phyloP scores from a whole-genome alignment of 345 rosid species.

The Adansonia digitata region DNA sequence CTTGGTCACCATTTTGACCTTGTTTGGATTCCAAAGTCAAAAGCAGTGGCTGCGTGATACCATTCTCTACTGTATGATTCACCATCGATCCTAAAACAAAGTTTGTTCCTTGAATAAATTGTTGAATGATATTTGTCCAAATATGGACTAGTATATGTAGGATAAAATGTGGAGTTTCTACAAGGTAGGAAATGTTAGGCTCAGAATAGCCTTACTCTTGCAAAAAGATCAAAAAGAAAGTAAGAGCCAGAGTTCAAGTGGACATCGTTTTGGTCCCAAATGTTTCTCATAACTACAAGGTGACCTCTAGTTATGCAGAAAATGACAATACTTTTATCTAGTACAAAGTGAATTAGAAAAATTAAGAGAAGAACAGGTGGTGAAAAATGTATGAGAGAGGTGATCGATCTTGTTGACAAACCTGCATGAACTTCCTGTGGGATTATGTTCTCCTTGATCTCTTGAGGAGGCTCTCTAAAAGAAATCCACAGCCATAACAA shows the following conservation, averaged over 20 bases:
- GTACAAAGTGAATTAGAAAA: neutral
- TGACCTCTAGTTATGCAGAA: neutral
- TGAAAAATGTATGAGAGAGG: neutral
- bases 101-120: neutral
- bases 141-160: neutral
- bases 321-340: neutral
- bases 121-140: neutral
- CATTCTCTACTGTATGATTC: slow-evolving; percentile 47
- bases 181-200: neutral
- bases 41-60: slow-evolving; percentile 45
- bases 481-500: slow-evolving; percentile 52
- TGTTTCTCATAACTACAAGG: neutral
- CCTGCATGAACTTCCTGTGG: slow-evolving; percentile 37
- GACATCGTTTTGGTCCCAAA: neutral
- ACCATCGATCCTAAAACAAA: slow-evolving; percentile 29
- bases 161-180: neutral
- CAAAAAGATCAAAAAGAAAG: neutral
- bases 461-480: slow-evolving; percentile 55
- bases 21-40: slow-evolving; percentile 26
- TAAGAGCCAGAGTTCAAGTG: neutral
- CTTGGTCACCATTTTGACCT: slow-evolving; percentile 41
- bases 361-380: neutral
- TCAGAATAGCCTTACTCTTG: neutral
- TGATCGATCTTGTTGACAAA: slow-evolving; percentile 16
- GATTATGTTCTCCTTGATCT: slow-evolving; percentile 25